Percentiles rank a stretch among this genome's conserved stretches.
These are phyloP conservation scores for Hordeum vulgare DNA, from an alignment of 176 grass and related monocot species.

Conservation along the genomic window MorexV3_pseudomolecules_assembly NC_058519.1:75116533-75117032, in stretches of 20 bases:
- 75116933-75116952: neutral
- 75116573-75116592: neutral
- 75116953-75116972: neutral
- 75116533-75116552: neutral
- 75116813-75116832: neutral
- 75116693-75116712: neutral
- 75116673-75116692: neutral
- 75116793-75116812: neutral
- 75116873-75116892: neutral
- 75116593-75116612: neutral
- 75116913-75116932: neutral
- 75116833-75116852: neutral
- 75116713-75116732: neutral
- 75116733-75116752: neutral
- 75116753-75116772: neutral
- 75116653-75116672: neutral
- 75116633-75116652: neutral
- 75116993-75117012: neutral
- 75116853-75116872: neutral
- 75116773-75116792: neutral
- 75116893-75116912: neutral
- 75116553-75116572: neutral
- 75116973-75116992: neutral
- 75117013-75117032: neutral
- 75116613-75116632: neutral